Percentiles rank a stretch among this genome's conserved stretches.
Conservation (phyloP, 2,329 filamentous ascomycete genomes). For the Mycosphaerella sp. region DNA sequence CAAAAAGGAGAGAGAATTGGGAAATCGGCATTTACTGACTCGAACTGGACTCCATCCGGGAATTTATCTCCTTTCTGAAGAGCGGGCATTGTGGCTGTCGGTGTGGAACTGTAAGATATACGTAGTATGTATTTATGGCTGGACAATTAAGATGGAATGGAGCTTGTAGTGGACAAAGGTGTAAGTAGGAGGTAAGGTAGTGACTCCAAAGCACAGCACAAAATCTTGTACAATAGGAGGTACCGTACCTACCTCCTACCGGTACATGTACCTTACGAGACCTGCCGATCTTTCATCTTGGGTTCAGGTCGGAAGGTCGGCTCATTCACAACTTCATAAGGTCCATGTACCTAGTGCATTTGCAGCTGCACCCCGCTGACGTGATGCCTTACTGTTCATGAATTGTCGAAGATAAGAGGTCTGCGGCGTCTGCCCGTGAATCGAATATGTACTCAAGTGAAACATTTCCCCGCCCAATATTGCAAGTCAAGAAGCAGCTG, state of each 20-base stretch:
- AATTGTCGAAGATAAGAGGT: background rate
- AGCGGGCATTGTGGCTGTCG: constrained; percentile 31
- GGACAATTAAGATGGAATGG: too few species aligned
- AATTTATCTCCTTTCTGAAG: constrained; percentile 78
- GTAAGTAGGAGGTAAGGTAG: background rate
- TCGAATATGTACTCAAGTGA: background rate
- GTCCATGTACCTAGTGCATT: background rate
- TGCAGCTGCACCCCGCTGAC: constrained; percentile 1
- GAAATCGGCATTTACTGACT: constrained; percentile 37
- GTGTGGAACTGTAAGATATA: background rate
- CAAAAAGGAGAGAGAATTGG: constrained; percentile 25
- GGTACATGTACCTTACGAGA: too few species aligned
- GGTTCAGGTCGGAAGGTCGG: background rate
- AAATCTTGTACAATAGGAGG: background rate
- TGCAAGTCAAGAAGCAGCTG: background rate
- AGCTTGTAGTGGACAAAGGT: background rate
- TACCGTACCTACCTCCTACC: background rate
- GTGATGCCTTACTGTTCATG: background rate
- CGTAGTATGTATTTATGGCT: too few species aligned
- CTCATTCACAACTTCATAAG: background rate
- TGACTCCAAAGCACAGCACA: background rate
- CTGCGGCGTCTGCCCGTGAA: background rate
- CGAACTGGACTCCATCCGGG: constrained; percentile 72
- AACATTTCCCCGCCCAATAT: background rate
- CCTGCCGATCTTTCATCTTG: background rate